A percentile compares a stretch with the other conserved stretches of the same genome.
Evolutionary conservation across 192 early-diverging fungal genomes (phyloP).

Genomic region (Radiomyces spectabilis): DNA sequence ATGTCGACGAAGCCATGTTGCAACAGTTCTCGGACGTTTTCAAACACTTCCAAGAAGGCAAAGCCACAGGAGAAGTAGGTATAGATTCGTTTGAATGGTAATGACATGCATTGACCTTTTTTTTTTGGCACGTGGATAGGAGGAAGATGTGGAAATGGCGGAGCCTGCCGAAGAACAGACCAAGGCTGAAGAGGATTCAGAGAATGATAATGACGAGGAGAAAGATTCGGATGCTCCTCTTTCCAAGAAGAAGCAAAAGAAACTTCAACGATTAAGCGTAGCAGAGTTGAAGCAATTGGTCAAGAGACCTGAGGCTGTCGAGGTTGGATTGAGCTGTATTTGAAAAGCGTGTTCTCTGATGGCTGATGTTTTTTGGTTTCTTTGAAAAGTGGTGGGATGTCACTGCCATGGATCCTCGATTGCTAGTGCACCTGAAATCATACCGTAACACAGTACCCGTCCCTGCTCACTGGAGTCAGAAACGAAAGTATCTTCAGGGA

Average conservation of each 20-base stretch:
- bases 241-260: conserved; percentile 53
- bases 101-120: no score
- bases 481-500: conserved; percentile 93
- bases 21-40: conserved; percentile 21
- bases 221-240: conserved; percentile 15
- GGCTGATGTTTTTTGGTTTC: no score
- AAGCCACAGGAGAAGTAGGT: conserved; percentile 12
- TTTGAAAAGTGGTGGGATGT: conserved; percentile 90
- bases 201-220: conserved; percentile 9
- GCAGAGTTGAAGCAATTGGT: conserved; percentile 92
- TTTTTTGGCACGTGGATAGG: no score
- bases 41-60: conserved; percentile 23
- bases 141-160: conserved; percentile 2
- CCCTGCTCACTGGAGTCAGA: conserved; percentile 92
- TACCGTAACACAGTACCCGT: conserved; percentile 92
- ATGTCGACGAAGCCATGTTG: conserved; percentile 14
- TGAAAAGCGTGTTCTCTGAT: no score
- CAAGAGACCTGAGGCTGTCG: conserved; percentile 90
- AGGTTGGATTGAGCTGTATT: no score
- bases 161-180: not conserved
- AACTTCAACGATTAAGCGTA: conserved; percentile 59
- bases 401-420: conserved; percentile 82
- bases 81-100: no score
- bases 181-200: conserved; percentile 18
- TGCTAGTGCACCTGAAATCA: conserved; percentile 88